Percentiles rank a stretch among this genome's conserved stretches.
These are phyloP conservation scores for Fusarium longipes DNA, from an alignment of 2,329 filamentous ascomycete genomes.

Conservation along the genomic window DNA sequence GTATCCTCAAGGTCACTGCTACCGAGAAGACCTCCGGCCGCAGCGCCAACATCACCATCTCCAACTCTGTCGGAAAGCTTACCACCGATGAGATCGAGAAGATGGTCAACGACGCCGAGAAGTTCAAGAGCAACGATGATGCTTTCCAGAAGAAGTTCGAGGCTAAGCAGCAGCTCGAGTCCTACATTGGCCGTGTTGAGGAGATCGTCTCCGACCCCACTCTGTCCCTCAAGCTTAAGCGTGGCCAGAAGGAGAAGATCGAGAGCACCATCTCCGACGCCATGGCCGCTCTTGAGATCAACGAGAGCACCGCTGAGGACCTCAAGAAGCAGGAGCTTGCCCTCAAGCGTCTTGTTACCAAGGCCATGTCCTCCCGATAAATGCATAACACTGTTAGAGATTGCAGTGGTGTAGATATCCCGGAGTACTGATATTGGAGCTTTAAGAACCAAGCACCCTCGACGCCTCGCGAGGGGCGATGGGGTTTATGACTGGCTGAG, in stretches of 20 bases:
- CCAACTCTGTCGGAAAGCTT: conserved; percentile 99
- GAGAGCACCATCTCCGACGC: conserved; percentile 96
- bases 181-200: conserved; percentile 98
- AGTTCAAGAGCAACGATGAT: conserved; percentile 98
- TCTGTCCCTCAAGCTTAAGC: conserved; percentile 97
- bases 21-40: conserved; percentile 99
- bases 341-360: conserved; percentile 97
- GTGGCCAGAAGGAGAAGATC: conserved; percentile 99
- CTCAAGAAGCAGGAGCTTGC: conserved; percentile 99
- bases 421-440: conserved; percentile 32
- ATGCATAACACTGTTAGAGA: conserved; percentile 39
- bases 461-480: conserved; percentile 31
- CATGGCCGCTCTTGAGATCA: conserved; percentile 96
- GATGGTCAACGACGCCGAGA: conserved; percentile 97
- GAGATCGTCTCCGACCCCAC: conserved; percentile 98
- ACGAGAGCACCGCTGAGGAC: conserved; percentile 91
- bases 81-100: conserved; percentile 94
- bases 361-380: conserved; percentile 96
- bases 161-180: conserved; percentile 98
- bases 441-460: conserved; percentile 33
- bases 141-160: conserved; percentile 99
- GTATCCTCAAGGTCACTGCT: conserved; percentile 99
- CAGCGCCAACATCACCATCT: conserved; percentile 99
- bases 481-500: conserved; percentile 34
- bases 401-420: conserved; percentile 34